These are phyloP conservation scores for Yarrowia osloensis DNA, from an alignment of 805 yeast genomes.

Conservation along the genomic window DNA sequence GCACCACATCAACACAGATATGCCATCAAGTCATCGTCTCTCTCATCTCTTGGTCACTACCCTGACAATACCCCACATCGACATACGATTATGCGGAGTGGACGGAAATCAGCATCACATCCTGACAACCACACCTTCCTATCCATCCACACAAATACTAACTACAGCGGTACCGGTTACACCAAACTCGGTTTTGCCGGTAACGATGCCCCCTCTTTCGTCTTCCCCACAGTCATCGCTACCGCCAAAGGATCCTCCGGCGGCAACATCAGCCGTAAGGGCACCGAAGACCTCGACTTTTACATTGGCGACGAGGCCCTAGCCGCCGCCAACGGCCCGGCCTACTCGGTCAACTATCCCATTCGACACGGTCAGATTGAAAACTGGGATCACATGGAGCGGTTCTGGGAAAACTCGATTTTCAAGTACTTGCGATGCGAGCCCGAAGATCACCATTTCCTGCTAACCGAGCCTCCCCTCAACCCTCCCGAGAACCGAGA, in stretches of 20 bases:
- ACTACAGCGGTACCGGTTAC: conserved; percentile 88
- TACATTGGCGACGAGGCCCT: conserved; percentile 95
- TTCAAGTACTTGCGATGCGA: conserved; percentile 96
- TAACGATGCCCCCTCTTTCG: conserved; percentile 95
- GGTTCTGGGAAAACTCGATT: conserved; percentile 97
- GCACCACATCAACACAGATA: too few species aligned
- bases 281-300: conserved; percentile 91
- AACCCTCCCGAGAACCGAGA: conserved; percentile 99
- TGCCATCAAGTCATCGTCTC: too few species aligned
- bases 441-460: conserved; percentile 97
- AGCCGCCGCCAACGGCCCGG: conserved; percentile 84
- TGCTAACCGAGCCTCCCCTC: conserved; percentile 95
- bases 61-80: background rate
- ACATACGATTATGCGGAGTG: background rate
- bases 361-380: conserved; percentile 97
- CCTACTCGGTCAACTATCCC: conserved; percentile 83
- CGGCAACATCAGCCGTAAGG: conserved; percentile 63
- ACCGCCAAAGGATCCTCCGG: conserved; percentile 54
- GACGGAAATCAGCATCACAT: background rate
- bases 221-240: conserved; percentile 95
- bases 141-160: conserved; percentile 32
- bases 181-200: conserved; percentile 99
- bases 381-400: conserved; percentile 99
- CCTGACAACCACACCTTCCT: background rate
- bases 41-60: background rate